Conservation (phyloP, 176 grass and related monocot genomes). For the Aegilops bicornis region DNA sequence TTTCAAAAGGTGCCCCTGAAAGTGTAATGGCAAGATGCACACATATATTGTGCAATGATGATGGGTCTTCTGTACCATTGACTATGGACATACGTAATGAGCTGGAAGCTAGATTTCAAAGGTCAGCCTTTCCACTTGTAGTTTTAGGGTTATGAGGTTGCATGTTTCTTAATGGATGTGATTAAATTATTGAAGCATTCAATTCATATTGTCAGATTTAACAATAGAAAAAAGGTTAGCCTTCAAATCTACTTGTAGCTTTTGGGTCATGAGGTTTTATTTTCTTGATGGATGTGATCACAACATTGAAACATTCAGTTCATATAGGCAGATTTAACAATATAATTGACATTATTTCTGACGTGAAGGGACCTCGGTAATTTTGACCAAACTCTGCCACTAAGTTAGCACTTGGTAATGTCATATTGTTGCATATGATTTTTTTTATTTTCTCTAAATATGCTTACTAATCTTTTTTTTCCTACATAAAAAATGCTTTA, state of each 20-base stretch:
- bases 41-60: constrained; percentile 93
- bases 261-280: constrained; percentile 21
- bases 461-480: not conserved
- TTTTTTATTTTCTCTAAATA: not conserved
- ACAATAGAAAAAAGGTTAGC: constrained; percentile 48
- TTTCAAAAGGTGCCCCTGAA: constrained; percentile 98
- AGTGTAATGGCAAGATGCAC: constrained; percentile 84
- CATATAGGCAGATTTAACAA: not conserved
- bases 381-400: not conserved
- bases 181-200: constrained; percentile 13
- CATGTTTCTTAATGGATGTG: not conserved
- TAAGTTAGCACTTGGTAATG: not conserved
- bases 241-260: constrained; percentile 21
- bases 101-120: constrained; percentile 84
- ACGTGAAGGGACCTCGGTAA: not conserved
- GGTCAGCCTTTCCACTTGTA: constrained; percentile 45
- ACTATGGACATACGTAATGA: constrained; percentile 82
- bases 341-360: constrained; percentile 2
- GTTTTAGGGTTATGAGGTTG: constrained; percentile 17
- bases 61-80: constrained; percentile 88
- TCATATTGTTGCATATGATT: not conserved
- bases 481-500: not conserved
- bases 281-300: constrained; percentile 8
- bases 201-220: not conserved
- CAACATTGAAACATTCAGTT: not conserved